phyloP scores from a whole-genome alignment of 106 monocot genomes.

The Xerophyta viscosa region DNA sequence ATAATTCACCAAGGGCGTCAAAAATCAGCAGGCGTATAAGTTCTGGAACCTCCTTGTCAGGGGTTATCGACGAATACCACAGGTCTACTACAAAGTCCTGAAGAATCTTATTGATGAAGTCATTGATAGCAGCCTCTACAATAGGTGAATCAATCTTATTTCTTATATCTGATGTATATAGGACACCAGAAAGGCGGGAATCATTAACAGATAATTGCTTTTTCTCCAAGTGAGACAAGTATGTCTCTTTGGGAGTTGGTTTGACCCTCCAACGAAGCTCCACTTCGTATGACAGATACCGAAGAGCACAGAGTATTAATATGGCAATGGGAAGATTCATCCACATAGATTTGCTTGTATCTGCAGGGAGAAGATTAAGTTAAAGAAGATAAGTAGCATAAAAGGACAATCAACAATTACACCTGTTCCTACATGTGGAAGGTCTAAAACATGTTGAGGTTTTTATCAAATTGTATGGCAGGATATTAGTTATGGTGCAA shows the following conservation, averaged over 20 bases:
- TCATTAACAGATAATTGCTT: constrained; percentile 62
- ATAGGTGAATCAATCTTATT: constrained; percentile 76
- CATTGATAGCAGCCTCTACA: constrained; percentile 67
- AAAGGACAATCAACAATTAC: neutral
- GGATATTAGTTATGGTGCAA: no score
- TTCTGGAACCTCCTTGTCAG: constrained; percentile 91
- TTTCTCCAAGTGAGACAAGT: constrained; percentile 63
- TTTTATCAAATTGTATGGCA: no score
- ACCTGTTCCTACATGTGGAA: no score
- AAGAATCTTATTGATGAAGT: constrained; percentile 76
- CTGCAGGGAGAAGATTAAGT: constrained; percentile 23
- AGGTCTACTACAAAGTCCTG: constrained; percentile 87
- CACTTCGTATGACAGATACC: constrained; percentile 74
- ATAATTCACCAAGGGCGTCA: constrained; percentile 84
- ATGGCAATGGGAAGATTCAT: constrained; percentile 86
- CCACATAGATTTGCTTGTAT: constrained; percentile 99
- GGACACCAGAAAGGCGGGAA: constrained; percentile 41
- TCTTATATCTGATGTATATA: constrained; percentile 45
- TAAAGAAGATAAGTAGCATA: neutral
- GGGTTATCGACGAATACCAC: constrained; percentile 90
- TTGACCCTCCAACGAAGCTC: constrained; percentile 69
- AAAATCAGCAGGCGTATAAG: constrained; percentile 69
- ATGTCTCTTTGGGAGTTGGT: constrained; percentile 33
- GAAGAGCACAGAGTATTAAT: constrained; percentile 63
- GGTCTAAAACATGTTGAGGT: no score